Conservation (phyloP, 371 early-diverging fungal species). For the Mortierella sp. region DNA sequence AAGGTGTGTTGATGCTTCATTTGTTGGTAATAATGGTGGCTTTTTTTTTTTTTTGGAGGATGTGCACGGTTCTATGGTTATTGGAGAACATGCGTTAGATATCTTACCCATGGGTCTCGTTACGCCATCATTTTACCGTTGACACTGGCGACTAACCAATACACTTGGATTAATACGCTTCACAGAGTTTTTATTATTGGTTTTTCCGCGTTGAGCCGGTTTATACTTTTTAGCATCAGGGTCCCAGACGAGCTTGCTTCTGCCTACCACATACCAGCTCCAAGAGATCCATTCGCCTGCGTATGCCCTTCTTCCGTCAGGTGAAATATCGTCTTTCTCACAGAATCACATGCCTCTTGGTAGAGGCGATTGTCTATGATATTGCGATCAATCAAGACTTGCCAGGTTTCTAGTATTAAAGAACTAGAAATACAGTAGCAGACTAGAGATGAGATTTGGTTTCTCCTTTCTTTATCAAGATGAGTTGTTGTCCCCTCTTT, state of each 20-base stretch:
- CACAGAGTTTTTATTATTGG: neutral
- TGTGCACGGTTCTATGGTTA: too few species aligned
- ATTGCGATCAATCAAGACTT: too few species aligned
- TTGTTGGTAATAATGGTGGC: too few species aligned
- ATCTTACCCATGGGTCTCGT: too few species aligned
- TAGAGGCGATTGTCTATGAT: conserved; percentile 4
- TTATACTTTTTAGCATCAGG: conserved; percentile 68
- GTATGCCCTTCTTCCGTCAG: conserved; percentile 61
- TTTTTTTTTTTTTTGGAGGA: too few species aligned
- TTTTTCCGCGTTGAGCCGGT: conserved; percentile 63
- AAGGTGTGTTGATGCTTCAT: too few species aligned
- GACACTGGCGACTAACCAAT: too few species aligned
- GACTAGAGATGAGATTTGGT: neutral
- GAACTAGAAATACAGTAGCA: neutral
- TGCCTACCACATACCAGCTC: conserved; percentile 67
- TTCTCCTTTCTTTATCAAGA: neutral
- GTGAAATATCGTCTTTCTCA: conserved; percentile 69
- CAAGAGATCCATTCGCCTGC: conserved; percentile 58
- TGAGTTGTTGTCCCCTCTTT: too few species aligned
- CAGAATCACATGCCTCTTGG: conserved; percentile 65
- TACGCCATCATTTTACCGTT: too few species aligned
- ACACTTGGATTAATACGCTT: too few species aligned
- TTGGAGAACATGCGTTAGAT: too few species aligned
- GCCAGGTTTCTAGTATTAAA: too few species aligned
- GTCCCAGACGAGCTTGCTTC: conserved; percentile 72